Conservation (phyloP, 2,329 filamentous ascomycete species). For the Claviceps sp. region DNA sequence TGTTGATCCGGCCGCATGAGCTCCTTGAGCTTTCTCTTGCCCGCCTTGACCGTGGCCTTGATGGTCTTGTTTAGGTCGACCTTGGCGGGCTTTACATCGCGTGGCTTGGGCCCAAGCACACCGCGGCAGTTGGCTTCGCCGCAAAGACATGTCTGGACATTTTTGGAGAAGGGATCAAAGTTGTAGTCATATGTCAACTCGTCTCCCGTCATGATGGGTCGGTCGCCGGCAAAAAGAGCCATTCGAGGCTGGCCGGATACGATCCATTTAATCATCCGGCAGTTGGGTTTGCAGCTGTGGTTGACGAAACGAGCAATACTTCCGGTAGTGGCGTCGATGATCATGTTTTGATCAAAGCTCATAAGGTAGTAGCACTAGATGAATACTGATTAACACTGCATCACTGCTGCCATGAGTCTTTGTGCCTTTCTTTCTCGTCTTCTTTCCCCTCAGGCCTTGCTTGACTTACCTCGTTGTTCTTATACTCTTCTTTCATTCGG, state of each 20-base stretch:
- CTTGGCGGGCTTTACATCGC: constrained; percentile 39
- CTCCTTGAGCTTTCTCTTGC: constrained; percentile 45
- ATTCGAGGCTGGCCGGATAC: constrained; percentile 88
- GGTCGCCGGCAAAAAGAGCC: constrained; percentile 87
- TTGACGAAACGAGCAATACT: constrained; percentile 97
- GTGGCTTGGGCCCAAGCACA: constrained; percentile 47
- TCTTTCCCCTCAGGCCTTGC: not conserved
- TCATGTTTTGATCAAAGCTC: constrained; percentile 97
- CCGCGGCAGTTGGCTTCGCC: constrained; percentile 51
- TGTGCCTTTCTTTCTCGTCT: not conserved
- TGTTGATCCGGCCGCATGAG: constrained; percentile 29
- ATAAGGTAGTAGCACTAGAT: constrained; percentile 89
- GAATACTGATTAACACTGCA: not conserved
- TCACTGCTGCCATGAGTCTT: not conserved
- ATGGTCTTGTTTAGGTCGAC: constrained; percentile 25
- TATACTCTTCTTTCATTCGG: constrained; percentile 87
- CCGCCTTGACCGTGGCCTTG: constrained; percentile 30
- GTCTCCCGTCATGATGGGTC: constrained; percentile 84
- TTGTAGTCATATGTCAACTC: constrained; percentile 92
- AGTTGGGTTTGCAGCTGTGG: constrained; percentile 93
- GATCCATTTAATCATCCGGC: constrained; percentile 96
- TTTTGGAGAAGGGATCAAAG: constrained; percentile 58
- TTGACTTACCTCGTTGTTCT: constrained; percentile 68
- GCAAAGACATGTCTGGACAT: constrained; percentile 53
- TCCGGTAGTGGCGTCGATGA: constrained; percentile 91